A percentile compares a stretch with the other conserved stretches of the same genome.
Evolutionary conservation across 78 protist genomes (phyloP).

Genomic region (Cavenderia fasciculata): DNA sequence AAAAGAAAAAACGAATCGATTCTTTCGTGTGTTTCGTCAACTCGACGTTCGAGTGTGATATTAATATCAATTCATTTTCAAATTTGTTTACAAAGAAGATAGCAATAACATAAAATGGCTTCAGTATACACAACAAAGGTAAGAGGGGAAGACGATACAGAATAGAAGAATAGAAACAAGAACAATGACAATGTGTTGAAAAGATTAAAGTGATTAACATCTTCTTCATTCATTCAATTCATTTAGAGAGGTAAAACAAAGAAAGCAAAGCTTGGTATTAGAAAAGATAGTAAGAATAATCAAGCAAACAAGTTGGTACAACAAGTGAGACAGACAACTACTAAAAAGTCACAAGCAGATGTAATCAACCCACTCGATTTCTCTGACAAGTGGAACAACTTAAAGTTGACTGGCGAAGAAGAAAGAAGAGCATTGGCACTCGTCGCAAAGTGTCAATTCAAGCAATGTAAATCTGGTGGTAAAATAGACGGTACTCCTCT

Average conservation of each 20-base stretch:
- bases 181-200: no score
- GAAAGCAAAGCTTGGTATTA: conserved; percentile 57
- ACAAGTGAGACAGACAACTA: background rate
- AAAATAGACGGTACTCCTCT: background rate
- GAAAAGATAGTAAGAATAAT: conserved; percentile 61
- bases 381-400: background rate
- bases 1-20: no score
- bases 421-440: background rate
- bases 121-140: conserved; percentile 73
- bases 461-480: background rate
- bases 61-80: no score
- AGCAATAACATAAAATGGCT: no score
- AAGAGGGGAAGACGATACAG: no score
- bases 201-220: no score
- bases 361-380: background rate
- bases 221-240: no score
- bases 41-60: no score
- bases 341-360: conserved; percentile 9
- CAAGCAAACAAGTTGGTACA: conserved; percentile 38
- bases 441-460: background rate
- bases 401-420: background rate
- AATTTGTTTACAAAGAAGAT: no score
- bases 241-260: conserved; percentile 65
- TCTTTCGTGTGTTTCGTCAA: no score
- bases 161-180: no score